A percentile compares a stretch with the other conserved stretches of the same genome.
phyloP scores from a whole-genome alignment of 2,329 filamentous ascomycete genomes.

The Elsinoe arachidis region DNA sequence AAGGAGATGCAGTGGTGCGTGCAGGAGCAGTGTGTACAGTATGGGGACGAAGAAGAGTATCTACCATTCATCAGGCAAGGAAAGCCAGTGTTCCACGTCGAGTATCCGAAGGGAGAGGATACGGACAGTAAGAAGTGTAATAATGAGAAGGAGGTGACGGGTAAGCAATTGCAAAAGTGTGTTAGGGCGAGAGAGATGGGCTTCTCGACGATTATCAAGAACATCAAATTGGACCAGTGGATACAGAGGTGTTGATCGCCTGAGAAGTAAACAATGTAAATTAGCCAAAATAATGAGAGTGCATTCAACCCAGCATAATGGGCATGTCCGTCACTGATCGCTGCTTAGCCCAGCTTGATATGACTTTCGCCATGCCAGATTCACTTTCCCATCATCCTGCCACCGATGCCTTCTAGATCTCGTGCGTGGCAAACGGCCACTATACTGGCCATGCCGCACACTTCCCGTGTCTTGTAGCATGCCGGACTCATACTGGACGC shows the following conservation, averaged over 20 bases:
- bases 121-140: conserved; percentile 2
- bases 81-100: conserved; percentile 66
- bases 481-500: too few species aligned
- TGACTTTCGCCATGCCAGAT: too few species aligned
- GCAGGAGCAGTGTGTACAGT: conserved; percentile 60
- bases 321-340: too few species aligned
- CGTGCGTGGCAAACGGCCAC: too few species aligned
- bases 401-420: too few species aligned
- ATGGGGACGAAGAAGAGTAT: conserved; percentile 52
- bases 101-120: conserved; percentile 50
- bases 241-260: not conserved
- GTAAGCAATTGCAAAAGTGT: conserved; percentile 22
- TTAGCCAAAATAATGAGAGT: not conserved
- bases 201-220: conserved; percentile 58
- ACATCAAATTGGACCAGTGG: conserved; percentile 46
- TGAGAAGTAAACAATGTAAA: not conserved
- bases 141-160: not conserved
- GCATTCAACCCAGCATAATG: too few species aligned
- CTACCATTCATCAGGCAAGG: conserved; percentile 48
- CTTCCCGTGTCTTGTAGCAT: too few species aligned
- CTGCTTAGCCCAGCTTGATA: too few species aligned
- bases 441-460: too few species aligned
- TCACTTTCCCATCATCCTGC: too few species aligned
- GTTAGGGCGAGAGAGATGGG: conserved; percentile 40
- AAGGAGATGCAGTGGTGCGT: conserved; percentile 55